These are phyloP conservation scores for Mariannaea elegans DNA, from an alignment of 2,329 filamentous ascomycete genomes.

Conservation along the genomic window DNA sequence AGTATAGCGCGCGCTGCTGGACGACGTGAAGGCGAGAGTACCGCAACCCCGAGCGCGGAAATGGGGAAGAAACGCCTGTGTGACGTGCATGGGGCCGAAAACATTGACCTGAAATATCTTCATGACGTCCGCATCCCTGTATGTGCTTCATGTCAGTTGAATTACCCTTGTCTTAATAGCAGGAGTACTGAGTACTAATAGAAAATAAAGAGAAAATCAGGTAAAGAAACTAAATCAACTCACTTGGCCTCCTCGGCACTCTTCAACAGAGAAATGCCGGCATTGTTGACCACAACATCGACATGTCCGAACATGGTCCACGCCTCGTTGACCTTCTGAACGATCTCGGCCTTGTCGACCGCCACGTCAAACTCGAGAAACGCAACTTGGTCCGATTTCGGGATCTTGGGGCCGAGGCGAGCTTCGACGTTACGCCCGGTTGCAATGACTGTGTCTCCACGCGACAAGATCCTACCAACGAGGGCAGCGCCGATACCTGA, in stretches of 20 bases:
- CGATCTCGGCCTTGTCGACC: conserved; percentile 23
- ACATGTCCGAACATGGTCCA: conserved; percentile 45
- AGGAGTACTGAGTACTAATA: too few species aligned
- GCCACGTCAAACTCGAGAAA: conserved; percentile 47
- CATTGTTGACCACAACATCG: too few species aligned
- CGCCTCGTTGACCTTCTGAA: conserved; percentile 34
- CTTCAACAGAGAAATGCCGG: too few species aligned
- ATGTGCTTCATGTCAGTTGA: too few species aligned
- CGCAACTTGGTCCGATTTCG: conserved; percentile 36
- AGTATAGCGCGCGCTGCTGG: conserved; percentile 41
- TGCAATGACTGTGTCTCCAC: conserved; percentile 46
- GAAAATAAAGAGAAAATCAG: too few species aligned
- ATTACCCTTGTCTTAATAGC: too few species aligned
- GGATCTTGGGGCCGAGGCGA: conserved; percentile 32
- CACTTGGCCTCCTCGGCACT: conserved; percentile 46
- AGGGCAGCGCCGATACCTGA: conserved; percentile 44
- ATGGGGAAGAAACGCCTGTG: conserved; percentile 40
- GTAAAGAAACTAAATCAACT: conserved; percentile 12
- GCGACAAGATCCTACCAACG: conserved; percentile 32
- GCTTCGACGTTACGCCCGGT: conserved; percentile 40
- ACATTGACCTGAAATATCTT: conserved; percentile 42
- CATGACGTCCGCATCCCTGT: conserved; percentile 32
- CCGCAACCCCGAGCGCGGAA: conserved; percentile 38
- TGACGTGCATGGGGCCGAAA: conserved; percentile 40
- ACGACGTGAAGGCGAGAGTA: conserved; percentile 42